Evolutionary conservation across 768 basidiomycete species (phyloP), one percentile per base, ranked within the genome.

Genomic region (Pisolithus albus): DNA sequence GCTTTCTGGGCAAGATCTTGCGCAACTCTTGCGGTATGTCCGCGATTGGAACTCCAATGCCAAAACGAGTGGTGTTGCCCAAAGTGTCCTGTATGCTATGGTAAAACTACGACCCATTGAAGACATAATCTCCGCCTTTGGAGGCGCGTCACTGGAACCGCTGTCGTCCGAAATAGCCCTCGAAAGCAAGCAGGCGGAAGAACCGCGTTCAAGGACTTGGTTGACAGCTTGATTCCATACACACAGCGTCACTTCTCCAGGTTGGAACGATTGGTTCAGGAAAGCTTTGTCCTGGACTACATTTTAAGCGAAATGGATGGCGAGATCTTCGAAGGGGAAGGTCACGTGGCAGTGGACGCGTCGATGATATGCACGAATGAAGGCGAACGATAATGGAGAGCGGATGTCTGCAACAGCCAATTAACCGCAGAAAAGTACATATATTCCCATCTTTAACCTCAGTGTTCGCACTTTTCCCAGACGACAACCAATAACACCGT

Each of bases 1-100:
- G 0, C 77, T 99, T 11, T 69, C 78, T 0, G 75, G 79, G 4
- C 65, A 81, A 13, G 93, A 97, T 57, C 80, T 98, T 24, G 84
- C 83, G 6, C 83, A 83, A 51, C 76, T 99, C 34, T 72, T 97
- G 49, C 79, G 80, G 16, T 93, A 89, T 67, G 77, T 92, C 41
- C 78, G 89, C 43, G 84, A 87, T 58, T 99, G 96, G 96, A 99
- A 98, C 67, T 83, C 93, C n/a, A 86, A 84, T 55, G 88, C 88
- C n/a, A 84, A 84, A 62, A 92, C 89, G 19, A 87, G 88, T 55
- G 75, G 72, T 16, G 78, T 96, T 41, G 95, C 95, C 7, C 96
- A 99, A 70, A 74, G 73, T 30, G 76, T 97, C 39, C 69, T 99
- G 51, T 81, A 88, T 61, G 84, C 92, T 5, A 70, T 97, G 46